A percentile compares a stretch with the other conserved stretches of the same genome.
phyloP scores from a whole-genome alignment of 2,329 filamentous ascomycete genomes.

The Calonectria hongkongensis region DNA sequence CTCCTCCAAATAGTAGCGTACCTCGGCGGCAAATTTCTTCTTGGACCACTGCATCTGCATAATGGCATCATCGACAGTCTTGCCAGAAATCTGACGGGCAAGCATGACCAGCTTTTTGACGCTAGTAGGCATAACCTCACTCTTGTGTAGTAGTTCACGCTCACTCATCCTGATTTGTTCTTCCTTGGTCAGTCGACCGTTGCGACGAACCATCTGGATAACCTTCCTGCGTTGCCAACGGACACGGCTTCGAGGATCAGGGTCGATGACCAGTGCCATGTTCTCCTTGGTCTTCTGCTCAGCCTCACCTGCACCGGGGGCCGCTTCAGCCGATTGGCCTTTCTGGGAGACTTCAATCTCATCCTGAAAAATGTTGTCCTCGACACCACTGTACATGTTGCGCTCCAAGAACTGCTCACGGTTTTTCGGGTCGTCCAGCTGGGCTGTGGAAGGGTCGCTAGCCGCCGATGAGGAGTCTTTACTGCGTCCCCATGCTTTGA shows the following conservation, averaged over 20 bases:
- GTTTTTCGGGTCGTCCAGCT: conserved; percentile 66
- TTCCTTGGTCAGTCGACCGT: conserved; percentile 71
- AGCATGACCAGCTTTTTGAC: conserved; percentile 94
- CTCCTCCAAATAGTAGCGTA: conserved; percentile 85
- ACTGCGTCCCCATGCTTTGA: conserved; percentile 60
- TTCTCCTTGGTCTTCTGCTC: conserved; percentile 67
- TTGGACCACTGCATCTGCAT: conserved; percentile 96
- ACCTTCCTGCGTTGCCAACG: conserved; percentile 91
- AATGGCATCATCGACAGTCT: conserved; percentile 95
- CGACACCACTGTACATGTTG: conserved; percentile 64
- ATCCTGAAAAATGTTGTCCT: conserved; percentile 79
- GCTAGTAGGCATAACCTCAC: conserved; percentile 85
- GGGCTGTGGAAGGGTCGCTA: conserved; percentile 52
- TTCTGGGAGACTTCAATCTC: conserved; percentile 65
- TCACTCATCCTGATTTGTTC: conserved; percentile 81
- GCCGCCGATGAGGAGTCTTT: conserved; percentile 58
- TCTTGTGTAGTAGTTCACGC: conserved; percentile 74
- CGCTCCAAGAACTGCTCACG: conserved; percentile 64
- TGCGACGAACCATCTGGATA: conserved; percentile 81
- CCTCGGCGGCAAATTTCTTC: conserved; percentile 91
- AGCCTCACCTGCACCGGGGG: conserved; percentile 55
- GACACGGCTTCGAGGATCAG: conserved; percentile 81
- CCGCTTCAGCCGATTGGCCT: conserved; percentile 38
- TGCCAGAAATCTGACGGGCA: conserved; percentile 91
- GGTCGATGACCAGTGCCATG: conserved; percentile 81